phyloP scores from a whole-genome alignment of 768 basidiomycete species.

The Russula abietina region DNA sequence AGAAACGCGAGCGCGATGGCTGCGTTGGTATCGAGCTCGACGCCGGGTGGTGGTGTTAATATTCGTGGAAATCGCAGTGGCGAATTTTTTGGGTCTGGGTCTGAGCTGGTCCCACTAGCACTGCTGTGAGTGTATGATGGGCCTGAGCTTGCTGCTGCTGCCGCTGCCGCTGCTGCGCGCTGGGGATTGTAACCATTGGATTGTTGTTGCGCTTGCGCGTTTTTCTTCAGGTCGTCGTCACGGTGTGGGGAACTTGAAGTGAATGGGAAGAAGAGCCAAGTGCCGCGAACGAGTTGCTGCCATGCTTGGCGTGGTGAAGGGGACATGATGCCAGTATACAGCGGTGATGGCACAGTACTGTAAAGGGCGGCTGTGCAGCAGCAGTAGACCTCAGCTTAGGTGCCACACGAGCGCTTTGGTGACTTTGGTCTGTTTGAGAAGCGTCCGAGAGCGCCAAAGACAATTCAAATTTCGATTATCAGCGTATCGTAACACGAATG shows the following conservation, averaged over 20 bases:
- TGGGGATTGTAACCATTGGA: slow-evolving; percentile 42
- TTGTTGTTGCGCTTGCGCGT: slow-evolving; percentile 46
- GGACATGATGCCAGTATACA: not conserved
- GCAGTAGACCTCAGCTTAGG: no score
- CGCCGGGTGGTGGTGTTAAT: not conserved
- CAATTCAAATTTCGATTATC: no score
- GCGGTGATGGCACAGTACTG: no score
- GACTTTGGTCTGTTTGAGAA: no score
- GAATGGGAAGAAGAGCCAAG: not conserved
- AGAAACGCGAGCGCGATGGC: slow-evolving; percentile 30
- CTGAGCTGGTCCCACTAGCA: not conserved
- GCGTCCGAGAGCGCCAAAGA: no score
- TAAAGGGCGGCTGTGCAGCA: no score
- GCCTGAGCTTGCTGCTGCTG: no score
- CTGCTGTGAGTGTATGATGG: no score
- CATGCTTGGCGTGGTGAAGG: not conserved
- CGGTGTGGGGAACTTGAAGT: slow-evolving; percentile 38
- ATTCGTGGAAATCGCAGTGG: not conserved
- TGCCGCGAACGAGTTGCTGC: not conserved
- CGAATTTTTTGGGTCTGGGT: not conserved
- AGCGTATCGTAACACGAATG: no score
- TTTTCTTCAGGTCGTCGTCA: slow-evolving; percentile 47
- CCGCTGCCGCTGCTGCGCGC: not conserved
- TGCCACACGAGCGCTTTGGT: no score
- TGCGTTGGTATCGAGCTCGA: not conserved